A percentile compares a stretch with the other conserved stretches of the same genome.
Evolutionary conservation across 495 filamentous ascomycete genomes (phyloP).

Genomic region (Penicillium herquei): DNA sequence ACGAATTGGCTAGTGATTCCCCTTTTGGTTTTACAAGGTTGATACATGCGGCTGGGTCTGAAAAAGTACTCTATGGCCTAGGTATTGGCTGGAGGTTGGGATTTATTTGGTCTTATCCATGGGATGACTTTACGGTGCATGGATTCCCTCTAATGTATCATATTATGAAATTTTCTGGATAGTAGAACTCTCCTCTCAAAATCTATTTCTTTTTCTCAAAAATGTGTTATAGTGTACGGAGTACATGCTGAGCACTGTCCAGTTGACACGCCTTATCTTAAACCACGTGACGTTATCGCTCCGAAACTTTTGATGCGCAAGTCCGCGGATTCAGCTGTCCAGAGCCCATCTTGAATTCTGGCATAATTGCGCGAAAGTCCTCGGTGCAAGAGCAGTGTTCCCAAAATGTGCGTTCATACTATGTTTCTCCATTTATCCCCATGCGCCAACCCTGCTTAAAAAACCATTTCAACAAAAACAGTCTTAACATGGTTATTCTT

Average conservation of each 20-base stretch:
- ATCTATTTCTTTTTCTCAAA: background rate
- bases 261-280: background rate
- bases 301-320: slow-evolving; percentile 8
- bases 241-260: background rate
- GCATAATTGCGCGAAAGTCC: background rate
- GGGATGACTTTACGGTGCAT: background rate
- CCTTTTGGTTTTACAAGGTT: background rate
- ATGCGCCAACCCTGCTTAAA: background rate
- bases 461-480: background rate
- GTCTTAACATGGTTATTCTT: slow-evolving; percentile 9
- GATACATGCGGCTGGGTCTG: background rate
- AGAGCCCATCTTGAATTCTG: background rate
- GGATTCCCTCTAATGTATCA: background rate
- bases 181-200: background rate
- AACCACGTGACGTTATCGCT: slow-evolving; percentile 17
- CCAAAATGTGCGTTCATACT: slow-evolving; percentile 3
- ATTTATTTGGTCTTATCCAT: background rate
- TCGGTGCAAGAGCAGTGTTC: background rate
- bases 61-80: background rate
- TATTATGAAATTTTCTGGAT: background rate
- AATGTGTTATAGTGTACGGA: too few species aligned
- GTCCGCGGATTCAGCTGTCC: background rate
- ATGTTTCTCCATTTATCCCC: background rate
- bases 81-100: background rate
- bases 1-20: background rate